Base-by-base conservation (phyloP, 2,329 filamentous ascomycete genomes). In the Aureobasidium sp. region DNA sequence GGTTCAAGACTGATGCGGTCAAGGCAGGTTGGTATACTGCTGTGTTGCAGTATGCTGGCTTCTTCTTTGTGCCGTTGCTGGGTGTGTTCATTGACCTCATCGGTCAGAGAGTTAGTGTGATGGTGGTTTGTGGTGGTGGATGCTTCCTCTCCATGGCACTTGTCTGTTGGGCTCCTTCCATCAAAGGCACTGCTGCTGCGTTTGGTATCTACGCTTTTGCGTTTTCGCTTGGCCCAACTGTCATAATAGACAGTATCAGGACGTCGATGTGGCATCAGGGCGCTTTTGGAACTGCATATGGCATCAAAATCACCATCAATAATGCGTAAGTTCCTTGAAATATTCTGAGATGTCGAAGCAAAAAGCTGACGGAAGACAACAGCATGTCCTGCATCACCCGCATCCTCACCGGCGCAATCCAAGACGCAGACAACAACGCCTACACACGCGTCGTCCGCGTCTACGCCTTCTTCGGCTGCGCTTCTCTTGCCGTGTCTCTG, bases 181-280 rank as follows among this genome's bases (percentile, higher is more conserved):
- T 77, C 0, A 66, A 74, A 0, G 84, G 84, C 0, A 85, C 84
- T 0, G 83, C 82, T 0, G 83, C 83, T 0, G 77, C 80, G 0
- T 86, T 86, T 39, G 84, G 81, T 1, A 78, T 87, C 24, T 87
- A 81, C 47, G 84, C 83, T 0, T 72, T 87, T 13, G 81, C 83
- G 0, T 74, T 74, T 5, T 80, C 78, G 0, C 74, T 86, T 1
- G 84, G 84, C 0, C 82, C 84, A 0, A 84, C 83, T 0, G 75
- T 79, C 3, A 83, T 86, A 63, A 84, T 87, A 59, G 84, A 87
- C 67, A 76, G 80, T 26, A 83, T 86, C 29, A 81, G 84, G 17
- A 85, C 84, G 0, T 78, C 78, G 0, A 79, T 87, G 70, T 85
- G 82, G 81, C 77, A 84, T 29, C 81, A 83, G 62, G 81, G 81